A percentile compares a stretch with the other conserved stretches of the same genome.
Conservation (phyloP, 1,284 basidiomycete genomes). For the Termitomyces sp. region DNA sequence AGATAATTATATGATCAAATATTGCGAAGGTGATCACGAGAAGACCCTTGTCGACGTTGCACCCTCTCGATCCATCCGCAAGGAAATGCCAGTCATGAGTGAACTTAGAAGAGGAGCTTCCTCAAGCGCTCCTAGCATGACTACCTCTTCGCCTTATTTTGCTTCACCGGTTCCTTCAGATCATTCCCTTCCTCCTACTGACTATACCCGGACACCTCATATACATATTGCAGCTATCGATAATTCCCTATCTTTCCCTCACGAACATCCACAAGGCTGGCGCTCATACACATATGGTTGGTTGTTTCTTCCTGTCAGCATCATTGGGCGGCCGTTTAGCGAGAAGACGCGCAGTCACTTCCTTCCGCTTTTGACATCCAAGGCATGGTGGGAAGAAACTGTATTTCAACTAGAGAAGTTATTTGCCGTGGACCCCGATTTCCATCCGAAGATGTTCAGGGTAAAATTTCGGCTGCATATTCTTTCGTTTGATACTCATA, state of each 20-base stretch:
- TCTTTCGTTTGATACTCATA: neutral
- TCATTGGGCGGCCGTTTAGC: conserved; percentile 84
- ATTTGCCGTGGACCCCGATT: conserved; percentile 79
- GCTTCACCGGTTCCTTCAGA: conserved; percentile 28
- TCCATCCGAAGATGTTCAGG: conserved; percentile 81
- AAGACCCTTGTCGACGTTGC: conserved; percentile 71
- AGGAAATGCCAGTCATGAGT: conserved; percentile 67
- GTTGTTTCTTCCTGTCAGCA: conserved; percentile 82
- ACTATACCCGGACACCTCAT: conserved; percentile 49
- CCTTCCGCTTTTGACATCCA: conserved; percentile 75
- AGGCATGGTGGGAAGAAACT: conserved; percentile 88
- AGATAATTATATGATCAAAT: conserved; percentile 89
- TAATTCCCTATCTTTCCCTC: conserved; percentile 88
- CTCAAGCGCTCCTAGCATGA: conserved; percentile 33
- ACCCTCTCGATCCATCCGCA: conserved; percentile 58
- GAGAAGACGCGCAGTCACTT: conserved; percentile 79
- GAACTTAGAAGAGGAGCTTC: conserved; percentile 51
- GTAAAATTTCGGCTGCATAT: conserved; percentile 28
- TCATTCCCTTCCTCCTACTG: conserved; percentile 27
- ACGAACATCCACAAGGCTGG: conserved; percentile 87
- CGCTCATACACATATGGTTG: conserved; percentile 89
- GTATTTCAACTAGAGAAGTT: conserved; percentile 71
- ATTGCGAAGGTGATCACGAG: conserved; percentile 72
- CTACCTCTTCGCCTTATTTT: conserved; percentile 31
- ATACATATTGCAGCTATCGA: conserved; percentile 90